These are phyloP conservation scores for Hyparrhenia diplandra DNA, from an alignment of 176 grass and related monocot species.

Conservation along the genomic window DNA sequence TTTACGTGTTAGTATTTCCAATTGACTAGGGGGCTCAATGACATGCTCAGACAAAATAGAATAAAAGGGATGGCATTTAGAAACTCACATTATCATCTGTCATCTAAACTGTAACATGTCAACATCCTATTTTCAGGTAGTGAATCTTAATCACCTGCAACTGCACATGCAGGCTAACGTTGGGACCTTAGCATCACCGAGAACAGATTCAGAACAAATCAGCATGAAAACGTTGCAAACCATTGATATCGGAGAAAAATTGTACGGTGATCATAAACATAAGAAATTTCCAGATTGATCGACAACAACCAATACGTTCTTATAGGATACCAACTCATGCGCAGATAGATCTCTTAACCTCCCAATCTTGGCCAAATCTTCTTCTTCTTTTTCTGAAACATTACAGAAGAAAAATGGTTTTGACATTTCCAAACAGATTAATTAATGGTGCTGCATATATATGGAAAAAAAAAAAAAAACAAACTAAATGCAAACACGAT, in stretches of 20 bases:
- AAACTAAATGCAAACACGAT: background rate
- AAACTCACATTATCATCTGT: constrained; percentile 52
- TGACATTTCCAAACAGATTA: background rate
- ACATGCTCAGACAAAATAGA: background rate
- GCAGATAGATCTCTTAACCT: background rate
- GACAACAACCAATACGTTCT: background rate
- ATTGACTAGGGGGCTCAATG: background rate
- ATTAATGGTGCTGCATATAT: background rate
- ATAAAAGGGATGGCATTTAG: background rate
- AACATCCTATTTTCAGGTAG: constrained; percentile 42
- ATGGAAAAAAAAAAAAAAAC: no score
- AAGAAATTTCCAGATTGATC: background rate
- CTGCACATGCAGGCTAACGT: background rate
- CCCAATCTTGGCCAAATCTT: background rate
- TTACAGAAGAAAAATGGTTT: background rate
- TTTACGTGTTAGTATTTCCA: background rate
- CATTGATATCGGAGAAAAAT: background rate
- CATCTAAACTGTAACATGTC: constrained; percentile 57
- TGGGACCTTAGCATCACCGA: background rate
- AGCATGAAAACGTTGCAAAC: background rate
- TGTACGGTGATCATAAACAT: background rate
- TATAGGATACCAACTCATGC: background rate
- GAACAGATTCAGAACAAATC: background rate
- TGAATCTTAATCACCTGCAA: constrained; percentile 31
- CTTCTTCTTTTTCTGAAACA: background rate